A percentile compares a stretch with the other conserved stretches of the same genome.
Evolutionary conservation across 2,329 filamentous ascomycete genomes (phyloP).

Genomic region (Trichophyton schoenleinii): DNA sequence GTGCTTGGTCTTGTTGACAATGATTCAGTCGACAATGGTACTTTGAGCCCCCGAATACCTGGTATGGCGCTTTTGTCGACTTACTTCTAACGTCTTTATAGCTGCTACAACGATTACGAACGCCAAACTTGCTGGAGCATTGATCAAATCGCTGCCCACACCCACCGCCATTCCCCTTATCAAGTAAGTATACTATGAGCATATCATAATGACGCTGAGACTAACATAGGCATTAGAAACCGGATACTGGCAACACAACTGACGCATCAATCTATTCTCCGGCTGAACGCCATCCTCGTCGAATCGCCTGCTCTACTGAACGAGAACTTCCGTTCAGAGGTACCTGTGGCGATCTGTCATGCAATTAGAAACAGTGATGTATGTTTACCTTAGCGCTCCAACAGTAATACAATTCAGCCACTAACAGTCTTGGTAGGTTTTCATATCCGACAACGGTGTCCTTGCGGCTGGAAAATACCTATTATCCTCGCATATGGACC

Average conservation of each 20-base stretch:
- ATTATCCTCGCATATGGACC: constrained; percentile 47
- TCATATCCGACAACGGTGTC: constrained; percentile 76
- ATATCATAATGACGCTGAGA: background rate
- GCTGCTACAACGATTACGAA: constrained; percentile 75
- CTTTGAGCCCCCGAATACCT: constrained; percentile 24
- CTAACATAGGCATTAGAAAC: constrained; percentile 43
- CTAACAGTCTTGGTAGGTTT: constrained; percentile 42
- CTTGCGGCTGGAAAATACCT: constrained; percentile 86
- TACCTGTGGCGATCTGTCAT: constrained; percentile 63
- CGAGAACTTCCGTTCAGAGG: constrained; percentile 57
- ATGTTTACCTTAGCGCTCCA: constrained; percentile 29
- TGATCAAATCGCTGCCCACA: constrained; percentile 71
- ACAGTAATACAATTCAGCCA: background rate
- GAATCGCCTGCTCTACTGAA: constrained; percentile 63
- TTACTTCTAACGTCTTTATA: constrained; percentile 15
- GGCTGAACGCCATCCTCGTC: constrained; percentile 75
- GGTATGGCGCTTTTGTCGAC: background rate
- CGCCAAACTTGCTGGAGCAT: constrained; percentile 74
- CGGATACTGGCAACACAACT: constrained; percentile 68
- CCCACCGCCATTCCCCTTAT: constrained; percentile 53
- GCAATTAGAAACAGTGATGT: constrained; percentile 68
- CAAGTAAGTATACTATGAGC: constrained; percentile 31
- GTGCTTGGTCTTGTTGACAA: constrained; percentile 81
- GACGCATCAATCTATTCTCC: constrained; percentile 66
- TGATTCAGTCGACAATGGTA: constrained; percentile 62